A percentile compares a stretch with the other conserved stretches of the same genome.
These are phyloP conservation scores for Manihot esculenta DNA, from an alignment of 441 rosid genomes.

Conservation along the genomic window DNA sequence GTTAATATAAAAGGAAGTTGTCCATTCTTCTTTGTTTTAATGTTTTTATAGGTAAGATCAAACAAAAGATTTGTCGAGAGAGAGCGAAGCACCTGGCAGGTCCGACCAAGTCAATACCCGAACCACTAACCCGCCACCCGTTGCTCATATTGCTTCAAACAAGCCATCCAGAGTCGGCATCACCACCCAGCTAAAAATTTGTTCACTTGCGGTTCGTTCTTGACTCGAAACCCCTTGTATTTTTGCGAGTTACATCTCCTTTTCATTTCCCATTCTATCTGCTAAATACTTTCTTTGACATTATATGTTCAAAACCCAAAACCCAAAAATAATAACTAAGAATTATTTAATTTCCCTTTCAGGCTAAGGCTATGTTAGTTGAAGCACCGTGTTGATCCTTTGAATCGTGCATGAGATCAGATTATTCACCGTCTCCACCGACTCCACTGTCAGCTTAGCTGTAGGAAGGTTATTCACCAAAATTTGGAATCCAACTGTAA, in stretches of 20 bases:
- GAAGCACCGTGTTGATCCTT: conserved; percentile 68
- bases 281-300: conserved; percentile 8
- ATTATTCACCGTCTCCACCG: conserved; percentile 70
- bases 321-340: background rate
- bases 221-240: conserved; percentile 62
- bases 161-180: no score
- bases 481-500: conserved; percentile 75
- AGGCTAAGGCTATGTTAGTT: conserved; percentile 36
- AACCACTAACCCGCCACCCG: conserved; percentile 51
- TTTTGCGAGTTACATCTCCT: background rate
- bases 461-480: conserved; percentile 55
- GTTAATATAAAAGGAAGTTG: background rate
- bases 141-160: no score
- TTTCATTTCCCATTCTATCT: conserved; percentile 13
- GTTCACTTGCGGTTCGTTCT: conserved; percentile 71
- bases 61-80: background rate
- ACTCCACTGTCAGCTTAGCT: conserved; percentile 64
- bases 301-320: background rate
- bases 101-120: conserved; percentile 89
- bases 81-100: conserved; percentile 12
- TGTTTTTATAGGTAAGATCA: background rate
- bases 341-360: conserved; percentile 4
- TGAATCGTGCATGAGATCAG: conserved; percentile 75
- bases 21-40: background rate
- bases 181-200: no score